Evolutionary conservation across 2,329 filamentous ascomycete species (phyloP).

Genomic region (Uncinocarpus reesii): DNA sequence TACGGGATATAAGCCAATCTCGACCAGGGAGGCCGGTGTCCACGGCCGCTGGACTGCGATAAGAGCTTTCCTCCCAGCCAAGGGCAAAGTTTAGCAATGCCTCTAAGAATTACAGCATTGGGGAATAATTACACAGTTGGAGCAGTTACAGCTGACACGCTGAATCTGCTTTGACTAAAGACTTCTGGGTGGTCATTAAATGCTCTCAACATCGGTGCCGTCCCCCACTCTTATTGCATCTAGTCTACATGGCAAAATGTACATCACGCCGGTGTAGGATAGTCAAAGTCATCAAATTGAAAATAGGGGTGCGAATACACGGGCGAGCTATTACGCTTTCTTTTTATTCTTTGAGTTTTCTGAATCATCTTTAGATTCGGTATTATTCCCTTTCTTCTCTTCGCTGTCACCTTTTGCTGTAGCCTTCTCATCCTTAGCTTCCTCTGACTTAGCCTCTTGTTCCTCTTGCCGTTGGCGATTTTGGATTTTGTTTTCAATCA

Average conservation of each 20-base stretch:
- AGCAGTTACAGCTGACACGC: too few species aligned
- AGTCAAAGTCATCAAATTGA: background rate
- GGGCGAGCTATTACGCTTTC: constrained; percentile 44
- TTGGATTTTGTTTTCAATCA: constrained; percentile 99
- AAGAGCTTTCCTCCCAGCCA: too few species aligned
- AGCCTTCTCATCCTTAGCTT: constrained; percentile 46
- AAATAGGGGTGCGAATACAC: background rate
- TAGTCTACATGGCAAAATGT: background rate
- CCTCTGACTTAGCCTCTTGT: constrained; percentile 71
- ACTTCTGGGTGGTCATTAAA: too few species aligned
- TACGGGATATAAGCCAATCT: too few species aligned
- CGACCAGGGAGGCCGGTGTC: too few species aligned
- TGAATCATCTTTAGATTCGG: constrained; percentile 48
- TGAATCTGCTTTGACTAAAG: too few species aligned
- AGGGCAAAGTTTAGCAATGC: too few species aligned
- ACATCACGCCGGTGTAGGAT: background rate
- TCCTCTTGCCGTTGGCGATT: constrained; percentile 96
- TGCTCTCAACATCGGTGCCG: background rate
- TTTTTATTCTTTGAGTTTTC: constrained; percentile 50
- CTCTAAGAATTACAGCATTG: too few species aligned
- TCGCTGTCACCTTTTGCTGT: constrained; percentile 29
- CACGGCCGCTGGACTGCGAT: too few species aligned
- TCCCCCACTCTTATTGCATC: background rate
- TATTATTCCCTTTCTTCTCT: constrained; percentile 41
- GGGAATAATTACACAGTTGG: too few species aligned